Evolutionary conservation across 768 basidiomycete species (phyloP), one percentile per base, ranked within the genome.

Genomic region (Russula abietina): DNA sequence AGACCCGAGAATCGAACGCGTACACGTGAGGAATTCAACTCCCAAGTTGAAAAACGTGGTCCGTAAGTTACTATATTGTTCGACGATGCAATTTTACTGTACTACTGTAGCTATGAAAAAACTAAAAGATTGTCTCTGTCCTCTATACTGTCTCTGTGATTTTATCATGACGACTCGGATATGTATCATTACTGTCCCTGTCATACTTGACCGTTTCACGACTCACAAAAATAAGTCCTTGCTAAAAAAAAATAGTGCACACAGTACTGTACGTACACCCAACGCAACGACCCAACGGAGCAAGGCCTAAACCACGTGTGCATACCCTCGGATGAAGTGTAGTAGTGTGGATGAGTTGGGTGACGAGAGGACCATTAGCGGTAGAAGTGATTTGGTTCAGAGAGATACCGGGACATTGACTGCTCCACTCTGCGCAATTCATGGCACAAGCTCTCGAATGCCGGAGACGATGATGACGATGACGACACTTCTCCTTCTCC

Each of bases 371-470:
- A 14, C 14, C 10, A 19, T n/a, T 52, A 19, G 14, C 16, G 22
- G 30, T 33, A 17, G 43, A 46, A 46, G 32, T 22, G 16, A 12
- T 30, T 28, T 32, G 55, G 41, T 4, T 56, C 43, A 19, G 17
- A 12, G 52, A 54, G 57, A 54, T 24, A 38, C 9, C 62, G 52
- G 32, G 24, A 26, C 24, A 59, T 36, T 36, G 58, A 55, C 14
- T 49, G 32, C 30, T 64, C 62, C 30, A 50, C 59, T 39, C 58
- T 49, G 16, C 39, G 62, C 39, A 64, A 5, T 41, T 43, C 62
- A 32, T 30, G 53, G 5, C 62, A 64, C 48, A 64, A 45, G 39
- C 48, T 55, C 39, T 64, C 62, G 32, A 60, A 64, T 39, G 38
- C 38, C 22, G 53, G 54, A 7, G 55, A 32, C 12, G 48, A 51